phyloP scores from a whole-genome alignment of 116 monocot species.

The Cymodocea nodosa region DNA sequence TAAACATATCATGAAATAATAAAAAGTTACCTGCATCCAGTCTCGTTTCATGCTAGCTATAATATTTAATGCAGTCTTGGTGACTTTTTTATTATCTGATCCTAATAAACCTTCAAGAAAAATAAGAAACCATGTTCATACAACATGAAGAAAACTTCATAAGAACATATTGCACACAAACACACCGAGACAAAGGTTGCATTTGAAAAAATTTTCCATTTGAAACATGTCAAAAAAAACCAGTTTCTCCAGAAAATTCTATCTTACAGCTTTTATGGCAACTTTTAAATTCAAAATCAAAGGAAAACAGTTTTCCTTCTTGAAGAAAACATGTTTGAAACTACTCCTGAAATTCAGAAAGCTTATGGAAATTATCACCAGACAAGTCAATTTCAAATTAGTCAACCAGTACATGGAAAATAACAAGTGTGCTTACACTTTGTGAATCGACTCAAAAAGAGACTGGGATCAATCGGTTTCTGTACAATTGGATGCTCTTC shows the following conservation, averaged over 20 bases:
- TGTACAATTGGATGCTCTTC: slow-evolving; percentile 75
- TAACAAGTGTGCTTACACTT: slow-evolving; percentile 35
- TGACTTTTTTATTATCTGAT: slow-evolving; percentile 38
- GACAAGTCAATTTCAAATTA: not conserved
- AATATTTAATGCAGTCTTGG: slow-evolving; percentile 59
- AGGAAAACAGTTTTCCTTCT: not conserved
- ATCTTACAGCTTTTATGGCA: no score
- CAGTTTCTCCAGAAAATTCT: no score
- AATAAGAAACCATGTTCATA: not conserved
- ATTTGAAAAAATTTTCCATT: no score
- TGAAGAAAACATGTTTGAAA: no score
- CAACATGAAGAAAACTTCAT: not conserved
- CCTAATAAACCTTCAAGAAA: slow-evolving; percentile 52
- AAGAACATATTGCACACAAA: no score
- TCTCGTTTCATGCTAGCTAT: slow-evolving; percentile 96
- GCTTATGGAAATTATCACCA: no score
- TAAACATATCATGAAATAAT: not conserved
- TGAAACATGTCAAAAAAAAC: no score
- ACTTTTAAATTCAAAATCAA: not conserved
- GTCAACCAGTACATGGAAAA: no score
- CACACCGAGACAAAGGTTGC: no score
- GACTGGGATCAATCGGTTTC: slow-evolving; percentile 81
- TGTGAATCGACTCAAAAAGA: slow-evolving; percentile 70
- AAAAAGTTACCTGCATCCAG: slow-evolving; percentile 73
- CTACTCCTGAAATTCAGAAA: no score